phyloP scores from a whole-genome alignment of 2,329 filamentous ascomycete genomes.

The Phialocephala subalpina region DNA sequence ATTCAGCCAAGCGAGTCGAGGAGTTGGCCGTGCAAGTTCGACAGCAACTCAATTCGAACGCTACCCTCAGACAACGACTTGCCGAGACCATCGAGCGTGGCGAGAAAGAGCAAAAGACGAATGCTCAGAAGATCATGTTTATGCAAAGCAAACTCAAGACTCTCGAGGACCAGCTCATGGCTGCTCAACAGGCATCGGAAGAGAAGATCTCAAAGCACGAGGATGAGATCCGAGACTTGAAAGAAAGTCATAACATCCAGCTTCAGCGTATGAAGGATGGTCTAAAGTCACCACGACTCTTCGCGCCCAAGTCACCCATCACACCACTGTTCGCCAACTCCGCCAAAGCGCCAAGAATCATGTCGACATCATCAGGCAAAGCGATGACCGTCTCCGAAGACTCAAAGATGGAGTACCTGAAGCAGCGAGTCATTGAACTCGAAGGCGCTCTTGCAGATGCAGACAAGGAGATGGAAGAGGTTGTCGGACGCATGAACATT shows the following conservation, averaged over 20 bases:
- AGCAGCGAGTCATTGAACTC: constrained; percentile 81
- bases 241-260: constrained; percentile 79
- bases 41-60: constrained; percentile 81
- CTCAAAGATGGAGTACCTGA: constrained; percentile 76
- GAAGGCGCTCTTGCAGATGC: constrained; percentile 81
- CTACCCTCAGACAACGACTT: constrained; percentile 77
- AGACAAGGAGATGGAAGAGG: constrained; percentile 84
- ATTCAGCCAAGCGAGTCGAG: constrained; percentile 80
- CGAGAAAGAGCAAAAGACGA: constrained; percentile 82
- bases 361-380: constrained; percentile 54
- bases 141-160: constrained; percentile 82
- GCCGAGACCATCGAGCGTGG: constrained; percentile 82
- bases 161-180: constrained; percentile 84
- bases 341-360: constrained; percentile 62
- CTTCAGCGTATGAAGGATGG: constrained; percentile 75
- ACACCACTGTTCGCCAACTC: constrained; percentile 67
- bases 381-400: constrained; percentile 74
- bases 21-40: constrained; percentile 81
- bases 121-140: constrained; percentile 81
- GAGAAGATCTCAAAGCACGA: constrained; percentile 85
- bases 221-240: constrained; percentile 79
- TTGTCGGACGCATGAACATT: constrained; percentile 81
- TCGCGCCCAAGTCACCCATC: constrained; percentile 66
- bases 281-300: constrained; percentile 54
- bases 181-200: constrained; percentile 86